Base-by-base conservation (phyloP, 140 eudicot species). In the Bidens hawaiensis region DNA sequence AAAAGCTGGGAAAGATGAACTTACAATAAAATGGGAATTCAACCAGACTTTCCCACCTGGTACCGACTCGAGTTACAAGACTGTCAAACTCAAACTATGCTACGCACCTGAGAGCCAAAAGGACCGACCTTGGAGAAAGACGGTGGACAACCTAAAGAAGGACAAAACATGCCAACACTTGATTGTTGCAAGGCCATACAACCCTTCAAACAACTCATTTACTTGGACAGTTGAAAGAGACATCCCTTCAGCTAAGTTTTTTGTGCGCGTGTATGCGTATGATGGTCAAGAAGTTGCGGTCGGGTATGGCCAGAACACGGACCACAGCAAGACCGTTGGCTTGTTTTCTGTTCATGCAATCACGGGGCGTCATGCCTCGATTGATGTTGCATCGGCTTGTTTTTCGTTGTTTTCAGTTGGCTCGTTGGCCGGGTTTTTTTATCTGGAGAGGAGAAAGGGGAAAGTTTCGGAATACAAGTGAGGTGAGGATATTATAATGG, bases 131-230 rank as follows among this genome's bases (percentile, higher is more conserved):
- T 82, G 88, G 88, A 40, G 84, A 15, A 78, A 82, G 53, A 78
- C 84, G 4, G 70, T 60, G 1, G 77, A 76, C 23, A 42, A 75
- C 6, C 52, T 82, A 25, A 41, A 45, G 18, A 82, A 71, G 36
- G 88, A 82, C 71, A 82, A 72, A 51, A 82, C 88, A 27, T 82
- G 88, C 70, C 84, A 78, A 75, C 70, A 40, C 76, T 55, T 10
- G 11, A 70, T 82, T 5, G 58, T 25, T 18, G 21, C 19, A 5
- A 67, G 21, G 60, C 72, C 74, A 5, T 82, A 82, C 64, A 62
- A 0, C n/a, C 68, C 81, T 12, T 54, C 69, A 16, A 82, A 45
- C 59, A 59, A 74, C 54, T 70, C 84, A 0, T 17, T 69, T 47
- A 45, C 64, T 27, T 75, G 81, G 81, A 71, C 56, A 18, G 19